phyloP scores from a whole-genome alignment of 1,284 basidiomycete genomes.

The Athelia psychrophila region DNA sequence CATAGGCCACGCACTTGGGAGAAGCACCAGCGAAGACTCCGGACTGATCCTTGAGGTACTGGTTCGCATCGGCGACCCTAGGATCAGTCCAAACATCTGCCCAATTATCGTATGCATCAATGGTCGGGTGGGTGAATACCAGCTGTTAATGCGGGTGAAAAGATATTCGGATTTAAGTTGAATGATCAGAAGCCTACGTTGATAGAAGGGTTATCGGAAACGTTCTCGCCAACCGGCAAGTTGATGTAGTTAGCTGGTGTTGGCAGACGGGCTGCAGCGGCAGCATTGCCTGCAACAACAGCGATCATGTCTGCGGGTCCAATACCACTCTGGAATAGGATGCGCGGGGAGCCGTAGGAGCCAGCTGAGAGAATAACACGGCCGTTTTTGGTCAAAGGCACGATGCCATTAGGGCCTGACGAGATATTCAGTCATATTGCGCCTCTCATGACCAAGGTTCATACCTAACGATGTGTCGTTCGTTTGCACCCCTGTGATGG shows the following conservation, averaged over 20 bases:
- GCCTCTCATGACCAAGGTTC: too few species aligned
- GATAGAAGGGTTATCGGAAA: slow-evolving; percentile 63
- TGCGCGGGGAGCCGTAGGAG: slow-evolving; percentile 52
- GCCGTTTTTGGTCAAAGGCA: slow-evolving; percentile 53
- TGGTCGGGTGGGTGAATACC: slow-evolving; percentile 61
- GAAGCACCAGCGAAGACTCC: slow-evolving; percentile 58
- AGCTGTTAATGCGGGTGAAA: slow-evolving; percentile 30
- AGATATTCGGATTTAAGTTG: background rate
- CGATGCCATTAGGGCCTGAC: slow-evolving; percentile 51
- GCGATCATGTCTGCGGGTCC: slow-evolving; percentile 59
- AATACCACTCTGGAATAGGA: slow-evolving; percentile 62
- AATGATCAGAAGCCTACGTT: slow-evolving; percentile 42
- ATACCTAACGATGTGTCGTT: slow-evolving; percentile 55
- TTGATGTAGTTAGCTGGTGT: slow-evolving; percentile 51
- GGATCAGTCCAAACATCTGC: slow-evolving; percentile 52
- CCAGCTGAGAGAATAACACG: slow-evolving; percentile 60
- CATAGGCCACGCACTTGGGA: slow-evolving; percentile 37
- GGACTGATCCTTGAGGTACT: slow-evolving; percentile 48
- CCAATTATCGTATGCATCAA: slow-evolving; percentile 66
- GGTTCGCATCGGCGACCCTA: slow-evolving; percentile 48
- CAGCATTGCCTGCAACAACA: slow-evolving; percentile 43
- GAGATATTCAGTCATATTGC: too few species aligned
- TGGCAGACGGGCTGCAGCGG: slow-evolving; percentile 46
- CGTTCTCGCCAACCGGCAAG: slow-evolving; percentile 40
- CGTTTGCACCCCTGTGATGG: slow-evolving; percentile 58